Percentiles rank a stretch among this genome's conserved stretches.
Conservation (phyloP, 164 flowering plant species). For the Vitis rupestris region DNA sequence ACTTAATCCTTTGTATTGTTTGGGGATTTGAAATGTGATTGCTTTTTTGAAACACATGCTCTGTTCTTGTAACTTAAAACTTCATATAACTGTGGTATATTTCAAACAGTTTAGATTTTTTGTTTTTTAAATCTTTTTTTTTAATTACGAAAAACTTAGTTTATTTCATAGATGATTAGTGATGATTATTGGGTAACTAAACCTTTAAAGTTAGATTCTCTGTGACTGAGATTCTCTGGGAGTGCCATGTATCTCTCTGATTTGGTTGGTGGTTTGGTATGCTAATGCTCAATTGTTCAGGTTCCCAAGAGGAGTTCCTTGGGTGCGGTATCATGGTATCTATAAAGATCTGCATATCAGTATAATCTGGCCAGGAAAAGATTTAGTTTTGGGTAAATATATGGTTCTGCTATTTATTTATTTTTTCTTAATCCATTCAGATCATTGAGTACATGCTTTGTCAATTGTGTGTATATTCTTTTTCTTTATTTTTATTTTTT, state of each 20-base stretch:
- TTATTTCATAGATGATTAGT: not conserved
- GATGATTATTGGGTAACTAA: not conserved
- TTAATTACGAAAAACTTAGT: not conserved
- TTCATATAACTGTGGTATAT: too few relatives aligned
- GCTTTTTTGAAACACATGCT: too few relatives aligned
- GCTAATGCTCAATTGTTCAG: constrained; percentile 35
- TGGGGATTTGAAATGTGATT: too few relatives aligned
- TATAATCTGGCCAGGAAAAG: constrained; percentile 89
- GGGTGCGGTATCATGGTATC: constrained; percentile 82
- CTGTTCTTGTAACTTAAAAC: too few relatives aligned
- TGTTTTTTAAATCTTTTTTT: too few relatives aligned
- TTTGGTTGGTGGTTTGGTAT: not conserved
- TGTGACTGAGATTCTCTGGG: not conserved
- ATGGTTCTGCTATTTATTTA: constrained; percentile 8
- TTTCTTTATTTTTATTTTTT: too few relatives aligned
- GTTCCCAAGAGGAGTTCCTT: constrained; percentile 92
- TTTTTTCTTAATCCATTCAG: not conserved
- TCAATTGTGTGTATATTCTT: too few relatives aligned
- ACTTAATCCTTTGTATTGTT: too few relatives aligned
- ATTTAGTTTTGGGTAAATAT: constrained; percentile 58
- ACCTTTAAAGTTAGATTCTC: not conserved
- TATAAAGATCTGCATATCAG: constrained; percentile 75
- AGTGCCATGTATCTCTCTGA: not conserved
- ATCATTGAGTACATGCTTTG: too few relatives aligned
- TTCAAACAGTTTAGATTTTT: too few relatives aligned